Percentiles rank a stretch among this genome's conserved stretches.
phyloP scores from a whole-genome alignment of 768 basidiomycete genomes.

The Russula virescens region DNA sequence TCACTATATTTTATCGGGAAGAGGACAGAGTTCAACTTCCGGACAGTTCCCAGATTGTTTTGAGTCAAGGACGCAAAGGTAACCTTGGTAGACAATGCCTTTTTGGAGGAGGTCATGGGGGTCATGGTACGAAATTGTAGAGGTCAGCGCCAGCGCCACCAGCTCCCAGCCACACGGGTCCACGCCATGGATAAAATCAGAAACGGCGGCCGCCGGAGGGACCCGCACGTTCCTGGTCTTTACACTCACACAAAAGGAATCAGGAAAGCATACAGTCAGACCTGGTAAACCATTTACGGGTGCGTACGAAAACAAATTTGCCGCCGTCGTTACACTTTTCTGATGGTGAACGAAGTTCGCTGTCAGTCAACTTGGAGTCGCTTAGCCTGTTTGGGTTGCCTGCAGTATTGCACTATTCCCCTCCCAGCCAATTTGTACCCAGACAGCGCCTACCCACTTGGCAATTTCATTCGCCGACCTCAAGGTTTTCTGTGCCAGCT shows the following conservation, averaged over 20 bases:
- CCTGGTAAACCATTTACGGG: not conserved
- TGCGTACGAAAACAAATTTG: constrained; percentile 27
- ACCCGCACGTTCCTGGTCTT: not conserved
- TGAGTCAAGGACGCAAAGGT: constrained; percentile 68
- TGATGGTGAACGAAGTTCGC: constrained; percentile 13
- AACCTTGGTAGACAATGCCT: constrained; percentile 39
- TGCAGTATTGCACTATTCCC: constrained; percentile 10
- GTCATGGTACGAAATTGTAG: constrained; percentile 26
- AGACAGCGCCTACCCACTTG: constrained; percentile 3
- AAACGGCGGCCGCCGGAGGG: not conserved
- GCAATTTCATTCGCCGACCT: constrained; percentile 10
- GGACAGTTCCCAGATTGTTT: constrained; percentile 73
- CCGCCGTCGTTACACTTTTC: constrained; percentile 8
- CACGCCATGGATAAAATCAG: not conserved
- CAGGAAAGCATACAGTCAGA: not conserved
- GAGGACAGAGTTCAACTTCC: constrained; percentile 68
- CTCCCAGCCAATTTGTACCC: constrained; percentile 2
- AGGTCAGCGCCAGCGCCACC: constrained; percentile 10
- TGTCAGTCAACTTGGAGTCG: constrained; percentile 3
- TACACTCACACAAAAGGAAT: not conserved
- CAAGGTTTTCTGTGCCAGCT: constrained; percentile 1
- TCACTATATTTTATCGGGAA: constrained; percentile 89
- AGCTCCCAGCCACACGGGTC: constrained; percentile 5
- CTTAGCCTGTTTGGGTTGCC: constrained; percentile 11
- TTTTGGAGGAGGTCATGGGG: constrained; percentile 31